Conservation (phyloP, 805 yeast species). For the Nematodospora valgi region DNA sequence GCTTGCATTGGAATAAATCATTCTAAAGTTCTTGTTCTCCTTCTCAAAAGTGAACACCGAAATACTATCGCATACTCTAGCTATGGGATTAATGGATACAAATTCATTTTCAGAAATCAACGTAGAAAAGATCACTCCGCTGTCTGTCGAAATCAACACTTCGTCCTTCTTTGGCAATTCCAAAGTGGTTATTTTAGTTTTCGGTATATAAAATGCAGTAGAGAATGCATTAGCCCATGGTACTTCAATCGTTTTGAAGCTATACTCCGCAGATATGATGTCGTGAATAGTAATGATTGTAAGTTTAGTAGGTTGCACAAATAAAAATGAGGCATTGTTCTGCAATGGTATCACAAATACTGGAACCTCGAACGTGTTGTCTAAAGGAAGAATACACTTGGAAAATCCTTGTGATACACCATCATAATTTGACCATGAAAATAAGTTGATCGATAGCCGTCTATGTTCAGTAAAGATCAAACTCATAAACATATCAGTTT, state of each 20-base stretch:
- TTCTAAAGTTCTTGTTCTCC: constrained; percentile 14
- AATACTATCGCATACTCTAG: constrained; percentile 34
- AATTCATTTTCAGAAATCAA: constrained; percentile 17
- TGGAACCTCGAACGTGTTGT: constrained; percentile 40
- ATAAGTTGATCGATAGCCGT: constrained; percentile 35
- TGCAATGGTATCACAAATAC: constrained; percentile 39
- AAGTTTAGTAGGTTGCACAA: constrained; percentile 32
- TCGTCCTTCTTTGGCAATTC: constrained; percentile 19
- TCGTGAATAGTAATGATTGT: constrained; percentile 40
- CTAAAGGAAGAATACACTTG: constrained; percentile 38
- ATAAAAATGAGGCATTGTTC: constrained; percentile 33
- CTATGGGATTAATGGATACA: constrained; percentile 22
- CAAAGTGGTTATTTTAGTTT: constrained; percentile 12
- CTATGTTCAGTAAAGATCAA: constrained; percentile 35
- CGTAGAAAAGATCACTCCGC: constrained; percentile 31
- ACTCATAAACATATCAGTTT: constrained; percentile 24
- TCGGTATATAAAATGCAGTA: constrained; percentile 31
- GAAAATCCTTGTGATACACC: constrained; percentile 22
- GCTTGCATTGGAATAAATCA: constrained; percentile 40
- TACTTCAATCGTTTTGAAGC: constrained; percentile 20
- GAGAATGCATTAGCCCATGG: constrained; percentile 34
- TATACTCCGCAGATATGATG: constrained; percentile 45
- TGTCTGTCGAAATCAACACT: constrained; percentile 30
- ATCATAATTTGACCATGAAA: constrained; percentile 40
- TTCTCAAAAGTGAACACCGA: constrained; percentile 30